phyloP scores from a whole-genome alignment of 192 early-diverging fungal genomes.

The Linnemannia hyalina region DNA sequence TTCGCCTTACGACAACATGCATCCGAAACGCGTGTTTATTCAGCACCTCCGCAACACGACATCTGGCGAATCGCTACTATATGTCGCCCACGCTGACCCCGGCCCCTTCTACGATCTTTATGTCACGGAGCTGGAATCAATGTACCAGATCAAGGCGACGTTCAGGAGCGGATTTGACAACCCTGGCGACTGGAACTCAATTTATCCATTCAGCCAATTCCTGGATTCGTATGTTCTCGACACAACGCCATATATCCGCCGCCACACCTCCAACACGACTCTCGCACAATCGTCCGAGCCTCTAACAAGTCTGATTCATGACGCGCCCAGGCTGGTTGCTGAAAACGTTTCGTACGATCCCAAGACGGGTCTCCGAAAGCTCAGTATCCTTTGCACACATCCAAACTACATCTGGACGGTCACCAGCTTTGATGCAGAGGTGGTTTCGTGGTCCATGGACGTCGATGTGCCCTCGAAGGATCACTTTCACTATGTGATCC shows the following conservation, averaged over 20 bases:
- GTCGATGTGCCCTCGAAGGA: slow-evolving; percentile 53
- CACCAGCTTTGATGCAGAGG: slow-evolving; percentile 70
- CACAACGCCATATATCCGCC: slow-evolving; percentile 54
- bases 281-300: slow-evolving; percentile 24
- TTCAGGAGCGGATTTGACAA: slow-evolving; percentile 39
- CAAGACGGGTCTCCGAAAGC: slow-evolving; percentile 56
- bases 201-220: slow-evolving; percentile 76
- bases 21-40: slow-evolving; percentile 75
- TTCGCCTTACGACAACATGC: slow-evolving; percentile 68
- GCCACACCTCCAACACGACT: slow-evolving; percentile 49
- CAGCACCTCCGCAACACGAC: slow-evolving; percentile 75
- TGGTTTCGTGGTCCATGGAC: slow-evolving; percentile 69
- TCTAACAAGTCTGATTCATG: slow-evolving; percentile 28
- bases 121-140: slow-evolving; percentile 55
- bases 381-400: slow-evolving; percentile 60
- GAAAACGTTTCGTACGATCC: slow-evolving; percentile 62
- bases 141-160: slow-evolving; percentile 53
- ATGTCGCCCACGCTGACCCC: slow-evolving; percentile 72
- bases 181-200: slow-evolving; percentile 66
- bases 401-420: slow-evolving; percentile 74
- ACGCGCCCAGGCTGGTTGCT: slow-evolving; percentile 55
- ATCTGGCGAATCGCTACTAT: slow-evolving; percentile 65
- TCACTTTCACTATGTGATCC: slow-evolving; percentile 60
- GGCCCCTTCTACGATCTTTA: slow-evolving; percentile 61
- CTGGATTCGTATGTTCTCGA: slow-evolving; percentile 68